Base-by-base conservation (phyloP, 768 basidiomycete genomes). In the Boletus subcaerulescens region DNA sequence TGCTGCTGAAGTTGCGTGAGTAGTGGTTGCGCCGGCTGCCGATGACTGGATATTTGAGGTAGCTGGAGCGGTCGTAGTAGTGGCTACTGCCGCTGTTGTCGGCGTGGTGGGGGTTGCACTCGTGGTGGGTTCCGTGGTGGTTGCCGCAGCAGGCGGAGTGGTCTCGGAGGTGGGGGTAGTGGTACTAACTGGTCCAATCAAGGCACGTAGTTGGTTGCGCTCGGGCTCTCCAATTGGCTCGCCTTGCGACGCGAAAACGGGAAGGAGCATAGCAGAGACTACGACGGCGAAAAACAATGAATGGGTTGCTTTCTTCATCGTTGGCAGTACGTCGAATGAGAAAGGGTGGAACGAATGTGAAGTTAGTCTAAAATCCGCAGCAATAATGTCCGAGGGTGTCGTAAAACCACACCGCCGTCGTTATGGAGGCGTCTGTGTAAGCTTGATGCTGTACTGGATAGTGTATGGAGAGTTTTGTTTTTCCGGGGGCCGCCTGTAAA, bases 251-350 rank as follows among this genome's bases (percentile, higher is more conserved):
- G 60, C 65, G 44, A 63, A 49, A 15, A 60, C 58, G 36, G 63
- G 67, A 48, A 69, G 56, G 15, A 73, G 52, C 39, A 69, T 38
- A 41, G 62, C 65, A 32, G 66, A 66, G 24, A 67, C 60, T 7
- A 65, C 52, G 35, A 64, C 45, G 31, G 69, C 61, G 22, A 76
- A 46, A 29, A 73, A 47, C 31, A 75, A 59, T 38, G 62, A 56
- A 17, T 56, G 60, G 26, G 49, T 55, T 51, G 59, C 42, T 42
- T 58, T 57, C 53, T 67, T 63, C 64, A 69, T 64, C 42, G 39
- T 48, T 55, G 52, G 48, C 29, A 41, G 38, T 49, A 43, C 32
- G 50, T 42, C 22, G 53, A 29, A 55, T 35, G 17, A 43, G 53
- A 43, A 55, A 38, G 13, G 35, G 57, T 36, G 48, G 55, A 61